Evolutionary conservation across 2,329 filamentous ascomycete genomes (phyloP).

Genomic region (Fusarium decemcellulare): DNA sequence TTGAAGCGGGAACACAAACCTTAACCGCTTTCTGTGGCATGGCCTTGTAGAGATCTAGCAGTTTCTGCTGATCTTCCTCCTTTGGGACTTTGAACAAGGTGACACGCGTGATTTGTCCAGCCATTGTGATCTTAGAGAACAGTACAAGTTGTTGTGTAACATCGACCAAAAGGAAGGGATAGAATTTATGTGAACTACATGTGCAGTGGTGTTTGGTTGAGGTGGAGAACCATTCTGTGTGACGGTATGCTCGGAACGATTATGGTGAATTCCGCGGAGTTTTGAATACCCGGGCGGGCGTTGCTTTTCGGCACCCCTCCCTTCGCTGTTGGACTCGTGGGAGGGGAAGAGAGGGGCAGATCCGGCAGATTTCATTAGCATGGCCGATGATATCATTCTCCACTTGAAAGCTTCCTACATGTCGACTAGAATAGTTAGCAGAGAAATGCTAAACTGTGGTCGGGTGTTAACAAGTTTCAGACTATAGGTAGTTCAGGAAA

Average conservation of each 20-base stretch:
- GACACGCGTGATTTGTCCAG: constrained; percentile 46
- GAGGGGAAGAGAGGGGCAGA: no score
- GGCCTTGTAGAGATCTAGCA: constrained; percentile 50
- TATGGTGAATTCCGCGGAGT: neutral
- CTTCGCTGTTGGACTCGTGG: no score
- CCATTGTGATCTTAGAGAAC: constrained; percentile 15
- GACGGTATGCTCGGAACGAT: neutral
- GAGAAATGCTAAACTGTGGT: no score
- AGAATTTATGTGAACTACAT: neutral
- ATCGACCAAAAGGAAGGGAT: neutral
- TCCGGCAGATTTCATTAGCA: no score
- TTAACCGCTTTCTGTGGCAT: constrained; percentile 52
- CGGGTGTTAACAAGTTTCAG: no score
- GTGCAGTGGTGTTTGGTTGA: neutral
- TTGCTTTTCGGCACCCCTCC: no score
- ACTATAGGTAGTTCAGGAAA: no score
- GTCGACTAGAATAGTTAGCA: no score
- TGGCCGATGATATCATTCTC: no score
- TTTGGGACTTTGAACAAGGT: constrained; percentile 57
- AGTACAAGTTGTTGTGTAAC: neutral
- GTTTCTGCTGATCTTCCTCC: constrained; percentile 48
- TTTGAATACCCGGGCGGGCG: no score
- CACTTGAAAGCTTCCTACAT: no score
- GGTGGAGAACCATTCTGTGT: neutral
- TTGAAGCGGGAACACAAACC: constrained; percentile 27